Conservation (phyloP, 1,284 basidiomycete species). For the Cryptococcus sp. region DNA sequence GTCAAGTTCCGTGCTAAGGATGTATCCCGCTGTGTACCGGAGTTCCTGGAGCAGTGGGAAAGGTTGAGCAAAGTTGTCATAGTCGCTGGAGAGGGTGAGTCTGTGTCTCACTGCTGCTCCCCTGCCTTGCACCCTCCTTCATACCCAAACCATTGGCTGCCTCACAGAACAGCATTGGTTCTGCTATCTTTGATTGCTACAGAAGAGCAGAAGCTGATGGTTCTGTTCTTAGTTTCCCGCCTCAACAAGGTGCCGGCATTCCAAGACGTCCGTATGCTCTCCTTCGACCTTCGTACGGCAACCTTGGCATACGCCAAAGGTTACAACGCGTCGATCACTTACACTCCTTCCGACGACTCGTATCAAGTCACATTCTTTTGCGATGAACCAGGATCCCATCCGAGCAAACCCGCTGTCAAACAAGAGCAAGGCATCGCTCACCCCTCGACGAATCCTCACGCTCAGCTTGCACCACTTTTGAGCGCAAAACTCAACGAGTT, state of each 20-base stretch:
- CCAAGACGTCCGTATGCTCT: slow-evolving; percentile 72
- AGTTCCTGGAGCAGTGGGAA: slow-evolving; percentile 88
- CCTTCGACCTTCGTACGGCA: slow-evolving; percentile 86
- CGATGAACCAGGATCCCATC: background rate
- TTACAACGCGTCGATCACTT: slow-evolving; percentile 45
- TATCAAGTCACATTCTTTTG: slow-evolving; percentile 45
- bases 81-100: slow-evolving; percentile 77
- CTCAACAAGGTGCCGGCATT: slow-evolving; percentile 71
- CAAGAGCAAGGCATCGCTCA: no score
- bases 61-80: slow-evolving; percentile 87
- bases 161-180: no score
- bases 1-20: slow-evolving; percentile 83
- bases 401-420: no score
- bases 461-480: slow-evolving; percentile 33
- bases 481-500: slow-evolving; percentile 45
- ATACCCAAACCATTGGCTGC: no score
- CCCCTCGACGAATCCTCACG: slow-evolving; percentile 35
- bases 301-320: slow-evolving; percentile 68
- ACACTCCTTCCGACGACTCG: slow-evolving; percentile 44
- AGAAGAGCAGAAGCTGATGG: background rate
- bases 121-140: no score
- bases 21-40: slow-evolving; percentile 80
- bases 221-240: slow-evolving; percentile 76
- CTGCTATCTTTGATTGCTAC: background rate
- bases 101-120: no score